Conservation (phyloP, 2,329 filamentous ascomycete species). For the Ophiobolus disseminans region DNA sequence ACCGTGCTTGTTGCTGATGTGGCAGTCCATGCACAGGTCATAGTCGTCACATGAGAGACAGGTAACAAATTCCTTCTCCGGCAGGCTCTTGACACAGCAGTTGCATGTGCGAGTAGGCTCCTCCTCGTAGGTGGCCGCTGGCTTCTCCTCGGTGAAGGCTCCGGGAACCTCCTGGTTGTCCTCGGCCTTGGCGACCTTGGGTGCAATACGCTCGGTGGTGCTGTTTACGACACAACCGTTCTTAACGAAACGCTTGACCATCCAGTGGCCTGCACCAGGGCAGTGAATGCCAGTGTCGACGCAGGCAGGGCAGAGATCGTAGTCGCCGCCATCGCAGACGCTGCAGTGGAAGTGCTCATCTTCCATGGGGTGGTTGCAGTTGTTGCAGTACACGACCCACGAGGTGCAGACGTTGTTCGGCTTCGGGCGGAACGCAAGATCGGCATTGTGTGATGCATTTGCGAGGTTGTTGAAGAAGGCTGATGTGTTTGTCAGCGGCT, state of each 20-base stretch:
- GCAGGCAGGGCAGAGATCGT: slow-evolving; percentile 86
- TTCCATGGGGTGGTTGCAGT: slow-evolving; percentile 78
- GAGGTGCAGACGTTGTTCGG: slow-evolving; percentile 49
- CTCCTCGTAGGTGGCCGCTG: slow-evolving; percentile 46
- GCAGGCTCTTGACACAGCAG: slow-evolving; percentile 72
- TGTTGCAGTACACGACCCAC: slow-evolving; percentile 94
- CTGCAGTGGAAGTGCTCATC: slow-evolving; percentile 93
- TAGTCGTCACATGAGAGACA: slow-evolving; percentile 87
- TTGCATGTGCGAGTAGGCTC: slow-evolving; percentile 73
- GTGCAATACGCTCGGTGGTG: slow-evolving; percentile 79
- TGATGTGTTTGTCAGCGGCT: slow-evolving; percentile 19
- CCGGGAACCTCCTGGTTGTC: slow-evolving; percentile 52
- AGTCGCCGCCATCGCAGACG: slow-evolving; percentile 91
- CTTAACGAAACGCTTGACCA: slow-evolving; percentile 87
- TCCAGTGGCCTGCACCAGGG: slow-evolving; percentile 81
- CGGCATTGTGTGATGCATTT: slow-evolving; percentile 31
- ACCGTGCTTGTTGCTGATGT: slow-evolving; percentile 77
- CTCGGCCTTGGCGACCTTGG: slow-evolving; percentile 62
- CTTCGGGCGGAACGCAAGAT: slow-evolving; percentile 52
- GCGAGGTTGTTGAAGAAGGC: slow-evolving; percentile 42
- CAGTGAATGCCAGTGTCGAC: slow-evolving; percentile 79
- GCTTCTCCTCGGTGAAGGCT: slow-evolving; percentile 54
- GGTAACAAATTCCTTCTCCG: slow-evolving; percentile 82
- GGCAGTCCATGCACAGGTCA: slow-evolving; percentile 87
- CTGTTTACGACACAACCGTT: slow-evolving; percentile 83